Evolutionary conservation across 2,329 filamentous ascomycete genomes (phyloP).

Genomic region (Neophaeococcomyces mojaviensis): DNA sequence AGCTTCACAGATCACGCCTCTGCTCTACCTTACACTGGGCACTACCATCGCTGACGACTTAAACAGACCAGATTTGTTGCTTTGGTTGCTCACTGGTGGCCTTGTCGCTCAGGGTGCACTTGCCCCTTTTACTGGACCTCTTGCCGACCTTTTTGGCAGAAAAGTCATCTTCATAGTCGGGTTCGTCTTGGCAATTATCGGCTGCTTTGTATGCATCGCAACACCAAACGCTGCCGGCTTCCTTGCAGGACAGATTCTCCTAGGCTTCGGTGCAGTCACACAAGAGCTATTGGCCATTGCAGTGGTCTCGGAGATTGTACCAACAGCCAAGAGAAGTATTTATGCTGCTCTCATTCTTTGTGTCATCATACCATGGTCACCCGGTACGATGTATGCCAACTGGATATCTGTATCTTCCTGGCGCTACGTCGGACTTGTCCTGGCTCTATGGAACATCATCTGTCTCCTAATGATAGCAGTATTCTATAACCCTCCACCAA

Average conservation of each 20-base stretch:
- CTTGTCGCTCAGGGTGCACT: slow-evolving; percentile 4
- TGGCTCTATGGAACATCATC: slow-evolving; percentile 45
- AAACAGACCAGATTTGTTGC: neutral
- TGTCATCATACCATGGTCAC: slow-evolving; percentile 7
- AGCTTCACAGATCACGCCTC: neutral
- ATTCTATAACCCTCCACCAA: slow-evolving; percentile 48
- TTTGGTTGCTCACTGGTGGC: slow-evolving; percentile 5
- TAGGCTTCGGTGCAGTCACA: slow-evolving; percentile 4
- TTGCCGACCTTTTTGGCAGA: slow-evolving; percentile 8
- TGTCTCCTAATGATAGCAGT: slow-evolving; percentile 44
- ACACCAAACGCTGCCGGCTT: neutral
- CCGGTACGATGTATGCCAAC: slow-evolving; percentile 10
- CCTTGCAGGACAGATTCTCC: slow-evolving; percentile 1
- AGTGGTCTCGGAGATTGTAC: slow-evolving; percentile 8
- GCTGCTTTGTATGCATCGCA: neutral
- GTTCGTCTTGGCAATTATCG: slow-evolving; percentile 3
- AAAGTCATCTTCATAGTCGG: slow-evolving; percentile 7
- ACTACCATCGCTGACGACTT: slow-evolving; percentile 7
- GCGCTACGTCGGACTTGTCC: slow-evolving; percentile 49
- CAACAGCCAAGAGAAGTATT: slow-evolving; percentile 5
- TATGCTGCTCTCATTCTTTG: slow-evolving; percentile 1
- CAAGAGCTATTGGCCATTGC: slow-evolving; percentile 9
- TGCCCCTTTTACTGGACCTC: slow-evolving; percentile 6
- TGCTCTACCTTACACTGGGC: slow-evolving; percentile 6
- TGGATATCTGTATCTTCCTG: slow-evolving; percentile 33